Conservation (phyloP, 768 basidiomycete species). For the Russula emetica region DNA sequence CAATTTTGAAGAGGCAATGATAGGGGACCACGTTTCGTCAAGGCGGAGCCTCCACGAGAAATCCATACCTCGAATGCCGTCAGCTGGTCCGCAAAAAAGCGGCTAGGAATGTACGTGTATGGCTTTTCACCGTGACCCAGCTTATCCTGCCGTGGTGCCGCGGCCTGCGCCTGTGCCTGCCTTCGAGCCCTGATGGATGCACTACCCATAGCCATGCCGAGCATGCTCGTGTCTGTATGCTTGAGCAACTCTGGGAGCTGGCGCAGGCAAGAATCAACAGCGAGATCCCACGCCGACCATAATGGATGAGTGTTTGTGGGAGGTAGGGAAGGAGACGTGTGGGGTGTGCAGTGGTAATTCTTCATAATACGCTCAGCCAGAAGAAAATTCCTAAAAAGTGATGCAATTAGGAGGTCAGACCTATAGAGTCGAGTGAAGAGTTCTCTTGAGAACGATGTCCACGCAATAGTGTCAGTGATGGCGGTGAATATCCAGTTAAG, state of each 20-base stretch:
- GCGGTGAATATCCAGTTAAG: constrained; percentile 99
- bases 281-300: constrained; percentile 98
- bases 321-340: constrained; percentile 87
- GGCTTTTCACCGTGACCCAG: constrained; percentile 41
- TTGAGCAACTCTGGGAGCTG: constrained; percentile 84
- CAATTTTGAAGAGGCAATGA: constrained; percentile 56
- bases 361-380: constrained; percentile 98
- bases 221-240: constrained; percentile 30
- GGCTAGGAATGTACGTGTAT: constrained; percentile 76
- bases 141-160: constrained; percentile 13
- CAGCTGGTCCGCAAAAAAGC: constrained; percentile 93
- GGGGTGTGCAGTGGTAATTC: constrained; percentile 93
- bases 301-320: constrained; percentile 95
- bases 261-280: constrained; percentile 87
- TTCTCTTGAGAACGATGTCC: constrained; percentile 94
- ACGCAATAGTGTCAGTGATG: constrained; percentile 98
- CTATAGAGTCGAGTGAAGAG: constrained; percentile 91
- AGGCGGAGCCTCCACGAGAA: constrained; percentile 82
- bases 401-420: constrained; percentile 93
- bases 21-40: constrained; percentile 71
- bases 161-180: constrained; percentile 28
- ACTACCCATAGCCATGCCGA: constrained; percentile 28
- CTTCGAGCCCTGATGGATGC: constrained; percentile 30
- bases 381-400: constrained; percentile 94
- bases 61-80: constrained; percentile 99